phyloP scores from a whole-genome alignment of 2,329 filamentous ascomycete genomes.

The Teratosphaeria epicoccoides region DNA sequence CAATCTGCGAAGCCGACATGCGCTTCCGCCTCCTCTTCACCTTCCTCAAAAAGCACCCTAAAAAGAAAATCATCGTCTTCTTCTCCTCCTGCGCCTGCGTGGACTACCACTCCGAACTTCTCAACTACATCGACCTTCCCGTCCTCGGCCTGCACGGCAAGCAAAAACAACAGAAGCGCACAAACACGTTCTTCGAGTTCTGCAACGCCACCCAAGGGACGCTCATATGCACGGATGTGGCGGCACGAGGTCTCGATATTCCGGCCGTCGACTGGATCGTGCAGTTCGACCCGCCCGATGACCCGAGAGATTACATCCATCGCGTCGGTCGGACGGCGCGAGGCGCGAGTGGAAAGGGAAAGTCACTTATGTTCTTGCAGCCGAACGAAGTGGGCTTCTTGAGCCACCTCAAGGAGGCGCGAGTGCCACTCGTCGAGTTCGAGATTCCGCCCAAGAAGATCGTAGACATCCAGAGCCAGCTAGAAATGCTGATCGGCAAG shows the following conservation, averaged over 20 bases:
- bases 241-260: conserved; percentile 88
- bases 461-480: conserved; percentile 64
- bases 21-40: conserved; percentile 89
- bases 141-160: conserved; percentile 84
- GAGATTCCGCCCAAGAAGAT: conserved; percentile 91
- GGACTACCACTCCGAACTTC: conserved; percentile 87
- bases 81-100: conserved; percentile 74
- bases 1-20: conserved; percentile 85
- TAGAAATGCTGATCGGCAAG: conserved; percentile 85
- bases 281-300: conserved; percentile 67
- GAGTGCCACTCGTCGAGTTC: conserved; percentile 90
- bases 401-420: conserved; percentile 77
- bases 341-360: conserved; percentile 71
- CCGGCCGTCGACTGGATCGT: conserved; percentile 94
- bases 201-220: conserved; percentile 75
- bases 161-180: conserved; percentile 98
- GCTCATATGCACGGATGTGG: conserved; percentile 92
- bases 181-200: conserved; percentile 97
- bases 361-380: conserved; percentile 85
- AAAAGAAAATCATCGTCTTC: conserved; percentile 98
- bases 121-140: conserved; percentile 94
- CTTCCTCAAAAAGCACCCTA: conserved; percentile 81
- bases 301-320: conserved; percentile 72
- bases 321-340: conserved; percentile 89
- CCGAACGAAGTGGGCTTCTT: conserved; percentile 89